Evolutionary conservation across 1,139 yeast genomes (phyloP), one percentile per base, ranked within the genome.

Genomic region (Candida labiduridarum): DNA sequence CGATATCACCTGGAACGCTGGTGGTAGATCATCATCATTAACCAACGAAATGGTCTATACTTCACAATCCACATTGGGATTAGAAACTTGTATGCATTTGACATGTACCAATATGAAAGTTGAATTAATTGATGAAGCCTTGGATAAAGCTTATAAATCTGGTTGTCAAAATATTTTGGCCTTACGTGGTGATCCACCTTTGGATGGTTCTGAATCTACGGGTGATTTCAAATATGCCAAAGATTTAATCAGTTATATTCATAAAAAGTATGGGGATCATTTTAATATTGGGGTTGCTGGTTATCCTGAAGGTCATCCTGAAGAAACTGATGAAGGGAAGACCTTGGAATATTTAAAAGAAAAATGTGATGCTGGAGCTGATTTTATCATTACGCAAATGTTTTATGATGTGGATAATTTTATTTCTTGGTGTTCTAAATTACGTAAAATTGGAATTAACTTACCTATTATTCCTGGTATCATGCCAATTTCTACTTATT

Each of bases 1-100:
- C 53, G 99, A 94, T 65, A 89, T 94, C 56, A 94, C 99, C 1
- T 94, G 99, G 99, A 92, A 92, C 63, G 99, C 99, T 2, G 99
- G 99, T 41, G 98, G 98, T 8, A 78, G 92, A 52, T 73, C 88
- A 46, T 85, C 96, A 6, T 82, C 83, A 47, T 74, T 89, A 59
- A 88, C 97, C 41, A 87, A 89, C 49, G 98, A 92, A 61, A 87
- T 94, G 83, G 96, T 94, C 4, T 82, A 90, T 58, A 91, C 96
- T 2, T 84, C 97, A 0, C 97, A 92, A 62, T 85, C 94, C 2
- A 90, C 91, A n/a, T 77, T 91, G 52, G 98, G 98, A 8, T 76
- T 94, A 56, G 98, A 94, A 63, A 94, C 99, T 0, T 95, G 99
- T 67, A 92, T 94, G 97, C 99, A 94, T 67, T 78, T 94, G 68